Evolutionary conservation across 1,284 basidiomycete genomes (phyloP), one percentile per base, ranked within the genome.

Genomic region (Irpex rosettiformis): DNA sequence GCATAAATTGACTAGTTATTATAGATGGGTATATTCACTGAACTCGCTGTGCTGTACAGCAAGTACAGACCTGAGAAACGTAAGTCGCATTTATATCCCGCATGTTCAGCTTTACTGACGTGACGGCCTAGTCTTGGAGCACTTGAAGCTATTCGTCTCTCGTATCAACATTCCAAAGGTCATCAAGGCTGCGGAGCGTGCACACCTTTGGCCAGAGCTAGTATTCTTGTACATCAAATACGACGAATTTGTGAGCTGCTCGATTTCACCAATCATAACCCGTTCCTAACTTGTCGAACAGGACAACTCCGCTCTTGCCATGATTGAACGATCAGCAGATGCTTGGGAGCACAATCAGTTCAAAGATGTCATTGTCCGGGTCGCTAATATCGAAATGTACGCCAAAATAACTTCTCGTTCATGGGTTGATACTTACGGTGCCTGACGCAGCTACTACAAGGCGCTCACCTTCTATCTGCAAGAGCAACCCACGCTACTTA

Each of bases 331-430:
- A 52, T 92, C 96, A 1, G 85, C 93, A 25, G 95, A 98, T 74
- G 94, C 95, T 57, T 99, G 96, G 96, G 96, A 99, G 63, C 96
- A 99, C 78, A 96, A 94, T 70, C 95, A 98, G 73, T 99, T 99
- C 88, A 97, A 97, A 80, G 95, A 97, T 66, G 87, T 94, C 56
- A 84, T 96, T 59, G 91, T 96, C 67, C 92, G 95, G 68, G 96
- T 94, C 21, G 96, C 97, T 51, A 99, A 99, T 71, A 86, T 98
- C 63, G 97, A 99, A 78, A 98, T 99, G 86, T 96, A 70, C 61
- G 84, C n/a, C 7, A 8, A 21, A 47, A 21, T 64, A 27, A n/a
- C n/a, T n/a, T 21, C 4, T 10, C 21, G 52, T 28, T 61, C 58
- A 16, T 56, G 54, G 2, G 27, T 37, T 5, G 5, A 27, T 54